These are phyloP conservation scores for Podila epicladia DNA, from an alignment of 192 early-diverging fungal genomes.

Conservation along the genomic window DNA sequence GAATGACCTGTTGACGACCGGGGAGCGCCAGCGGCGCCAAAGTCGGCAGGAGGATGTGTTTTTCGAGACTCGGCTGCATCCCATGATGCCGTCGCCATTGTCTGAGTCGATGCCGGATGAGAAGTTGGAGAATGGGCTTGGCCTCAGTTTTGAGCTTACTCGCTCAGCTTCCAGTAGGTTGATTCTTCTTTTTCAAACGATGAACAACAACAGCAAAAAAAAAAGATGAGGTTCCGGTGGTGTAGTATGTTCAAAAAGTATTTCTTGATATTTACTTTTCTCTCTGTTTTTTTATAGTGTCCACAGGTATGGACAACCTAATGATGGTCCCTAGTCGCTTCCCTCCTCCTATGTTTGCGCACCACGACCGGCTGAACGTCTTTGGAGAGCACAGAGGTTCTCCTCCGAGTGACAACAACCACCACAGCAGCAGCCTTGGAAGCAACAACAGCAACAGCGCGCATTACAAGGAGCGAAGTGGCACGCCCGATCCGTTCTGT, in stretches of 20 bases:
- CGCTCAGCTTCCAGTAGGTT: not conserved
- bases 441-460: not conserved
- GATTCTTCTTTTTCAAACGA: not conserved
- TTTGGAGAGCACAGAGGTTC: not conserved
- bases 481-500: constrained; percentile 37
- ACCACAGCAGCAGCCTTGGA: not conserved
- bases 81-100: constrained; percentile 23
- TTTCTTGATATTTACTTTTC: too few species aligned
- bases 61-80: not conserved
- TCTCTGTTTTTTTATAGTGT: not conserved
- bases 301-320: not conserved
- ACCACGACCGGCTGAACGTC: not conserved
- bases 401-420: not conserved
- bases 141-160: not conserved
- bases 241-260: not conserved
- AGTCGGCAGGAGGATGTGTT: constrained; percentile 50
- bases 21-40: constrained; percentile 54
- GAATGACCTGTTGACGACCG: constrained; percentile 62
- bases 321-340: not conserved
- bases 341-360: not conserved
- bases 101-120: constrained; percentile 28
- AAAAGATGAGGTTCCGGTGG: not conserved
- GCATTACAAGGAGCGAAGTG: constrained; percentile 22
- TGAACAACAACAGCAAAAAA: not conserved
- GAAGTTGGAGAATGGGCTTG: constrained; percentile 20